Evolutionary conservation across 2,329 filamentous ascomycete genomes (phyloP).

Genomic region (Thelonectria rubi): DNA sequence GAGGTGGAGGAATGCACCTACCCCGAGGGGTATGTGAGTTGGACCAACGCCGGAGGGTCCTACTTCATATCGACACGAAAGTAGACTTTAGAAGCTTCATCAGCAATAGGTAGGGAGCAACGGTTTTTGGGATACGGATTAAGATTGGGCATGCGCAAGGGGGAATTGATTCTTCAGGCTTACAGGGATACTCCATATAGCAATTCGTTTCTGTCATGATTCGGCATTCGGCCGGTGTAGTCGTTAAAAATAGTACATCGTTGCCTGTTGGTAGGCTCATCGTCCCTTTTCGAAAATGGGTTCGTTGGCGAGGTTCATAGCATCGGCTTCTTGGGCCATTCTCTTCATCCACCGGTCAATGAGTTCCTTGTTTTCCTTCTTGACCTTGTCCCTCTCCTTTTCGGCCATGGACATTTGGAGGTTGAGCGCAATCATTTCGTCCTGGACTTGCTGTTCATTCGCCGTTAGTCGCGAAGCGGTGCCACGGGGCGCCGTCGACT

Average conservation of each 20-base stretch:
- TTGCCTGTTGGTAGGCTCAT: slow-evolving; percentile 26
- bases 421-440: slow-evolving; percentile 89
- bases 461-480: slow-evolving; percentile 23
- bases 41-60: slow-evolving; percentile 83
- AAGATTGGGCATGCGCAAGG: slow-evolving; percentile 36
- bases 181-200: slow-evolving; percentile 47
- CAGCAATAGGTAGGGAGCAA: slow-evolving; percentile 41
- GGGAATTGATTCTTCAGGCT: slow-evolving; percentile 38
- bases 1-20: slow-evolving; percentile 73
- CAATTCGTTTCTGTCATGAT: slow-evolving; percentile 35
- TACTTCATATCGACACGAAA: slow-evolving; percentile 92
- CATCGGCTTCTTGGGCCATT: slow-evolving; percentile 86
- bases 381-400: slow-evolving; percentile 75
- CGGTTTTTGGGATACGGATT: slow-evolving; percentile 25
- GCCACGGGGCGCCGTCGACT: not conserved
- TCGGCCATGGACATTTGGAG: slow-evolving; percentile 89
- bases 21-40: slow-evolving; percentile 83
- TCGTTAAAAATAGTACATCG: slow-evolving; percentile 3
- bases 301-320: slow-evolving; percentile 78
- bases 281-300: slow-evolving; percentile 47
- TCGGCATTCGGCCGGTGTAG: slow-evolving; percentile 11
- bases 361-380: slow-evolving; percentile 86
- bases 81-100: slow-evolving; percentile 47
- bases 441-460: slow-evolving; percentile 78
- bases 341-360: slow-evolving; percentile 91